Conservation (phyloP, 2,329 filamentous ascomycete species). For the Teratosphaeria gauchensis region DNA sequence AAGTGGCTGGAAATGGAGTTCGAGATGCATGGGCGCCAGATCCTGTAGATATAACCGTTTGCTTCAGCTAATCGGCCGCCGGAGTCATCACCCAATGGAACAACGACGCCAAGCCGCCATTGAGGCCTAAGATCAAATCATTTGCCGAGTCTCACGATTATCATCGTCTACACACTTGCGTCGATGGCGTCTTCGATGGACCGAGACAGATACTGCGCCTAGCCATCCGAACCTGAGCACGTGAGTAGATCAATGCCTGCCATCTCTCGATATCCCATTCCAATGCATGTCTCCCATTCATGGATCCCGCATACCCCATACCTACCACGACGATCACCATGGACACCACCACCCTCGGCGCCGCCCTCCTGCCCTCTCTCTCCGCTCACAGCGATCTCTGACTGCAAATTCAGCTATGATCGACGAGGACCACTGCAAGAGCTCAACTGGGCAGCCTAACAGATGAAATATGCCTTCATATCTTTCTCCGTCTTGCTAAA, state of each 20-base stretch:
- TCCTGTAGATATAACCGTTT: no score
- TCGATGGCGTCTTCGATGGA: background rate
- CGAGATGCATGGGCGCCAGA: background rate
- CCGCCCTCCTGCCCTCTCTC: background rate
- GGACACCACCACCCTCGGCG: no score
- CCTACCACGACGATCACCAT: no score
- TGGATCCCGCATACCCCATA: no score
- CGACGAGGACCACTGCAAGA: background rate
- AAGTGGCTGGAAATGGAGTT: background rate
- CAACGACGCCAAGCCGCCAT: background rate
- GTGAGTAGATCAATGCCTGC: no score
- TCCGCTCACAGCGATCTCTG: background rate
- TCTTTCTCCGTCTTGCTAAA: background rate
- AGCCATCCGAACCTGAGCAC: background rate
- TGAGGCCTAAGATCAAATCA: background rate
- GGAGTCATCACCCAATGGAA: background rate
- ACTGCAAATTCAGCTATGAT: background rate
- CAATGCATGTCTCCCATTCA: no score
- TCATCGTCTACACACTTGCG: background rate
- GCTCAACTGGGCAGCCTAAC: background rate
- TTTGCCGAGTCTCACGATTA: background rate
- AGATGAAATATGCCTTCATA: background rate
- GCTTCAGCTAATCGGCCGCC: background rate
- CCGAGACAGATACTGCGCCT: background rate
- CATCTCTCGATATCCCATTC: no score